Conservation (phyloP, 2,329 filamentous ascomycete genomes). For the Sporothrix luriei region DNA sequence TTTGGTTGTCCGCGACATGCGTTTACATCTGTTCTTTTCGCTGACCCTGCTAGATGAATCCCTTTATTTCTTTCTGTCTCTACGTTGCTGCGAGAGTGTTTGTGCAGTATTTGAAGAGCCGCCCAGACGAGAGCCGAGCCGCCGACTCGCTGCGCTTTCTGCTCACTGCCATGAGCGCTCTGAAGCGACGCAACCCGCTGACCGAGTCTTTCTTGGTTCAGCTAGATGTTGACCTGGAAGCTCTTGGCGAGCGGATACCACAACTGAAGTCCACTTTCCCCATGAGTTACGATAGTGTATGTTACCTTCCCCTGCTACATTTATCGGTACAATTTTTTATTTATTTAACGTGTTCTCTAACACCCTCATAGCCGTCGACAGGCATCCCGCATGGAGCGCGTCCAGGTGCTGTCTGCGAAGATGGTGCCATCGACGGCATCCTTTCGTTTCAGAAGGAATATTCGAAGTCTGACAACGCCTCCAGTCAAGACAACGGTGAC, state of each 20-base stretch:
- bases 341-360: conserved; percentile 27
- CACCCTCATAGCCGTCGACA: conserved; percentile 38
- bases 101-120: conserved; percentile 91
- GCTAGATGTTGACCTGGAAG: conserved; percentile 86
- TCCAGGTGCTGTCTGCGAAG: conserved; percentile 34
- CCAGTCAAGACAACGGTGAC: conserved; percentile 26
- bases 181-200: conserved; percentile 85
- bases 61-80: conserved; percentile 91
- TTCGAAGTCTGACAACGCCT: conserved; percentile 27
- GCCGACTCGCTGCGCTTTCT: conserved; percentile 86
- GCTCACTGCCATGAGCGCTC: conserved; percentile 82
- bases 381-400: conserved; percentile 15
- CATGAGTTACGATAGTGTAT: conserved; percentile 56
- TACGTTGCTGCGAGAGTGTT: conserved; percentile 96
- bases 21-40: too few species aligned
- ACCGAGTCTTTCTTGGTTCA: conserved; percentile 95
- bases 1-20: background rate
- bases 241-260: conserved; percentile 64
- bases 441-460: conserved; percentile 44
- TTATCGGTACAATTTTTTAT: conserved; percentile 30
- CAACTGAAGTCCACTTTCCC: conserved; percentile 59
- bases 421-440: conserved; percentile 45
- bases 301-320: conserved; percentile 39
- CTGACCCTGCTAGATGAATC: conserved; percentile 70
- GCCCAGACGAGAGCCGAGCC: conserved; percentile 79